Evolutionary conservation across 257 asterid species (phyloP).

Genomic region (Solanum tacnaense): DNA sequence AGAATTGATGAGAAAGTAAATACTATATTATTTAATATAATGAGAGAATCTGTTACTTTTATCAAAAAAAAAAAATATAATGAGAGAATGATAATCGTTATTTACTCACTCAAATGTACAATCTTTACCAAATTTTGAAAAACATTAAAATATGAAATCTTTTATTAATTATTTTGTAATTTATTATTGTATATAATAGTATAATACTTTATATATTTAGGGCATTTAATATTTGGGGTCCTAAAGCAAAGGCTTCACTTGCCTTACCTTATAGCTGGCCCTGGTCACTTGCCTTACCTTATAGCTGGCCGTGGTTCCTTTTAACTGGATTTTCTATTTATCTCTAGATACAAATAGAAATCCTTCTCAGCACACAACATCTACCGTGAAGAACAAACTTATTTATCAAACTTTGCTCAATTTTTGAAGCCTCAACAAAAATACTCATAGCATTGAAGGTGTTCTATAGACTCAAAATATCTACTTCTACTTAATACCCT

Average conservation of each 20-base stretch:
- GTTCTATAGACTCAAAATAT: neutral
- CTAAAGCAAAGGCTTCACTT: neutral
- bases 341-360: neutral
- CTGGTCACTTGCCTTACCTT: neutral
- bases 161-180: no score
- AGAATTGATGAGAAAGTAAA: neutral
- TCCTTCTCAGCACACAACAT: neutral
- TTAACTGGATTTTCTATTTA: neutral
- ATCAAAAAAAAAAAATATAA: no score
- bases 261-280: neutral
- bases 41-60: neutral
- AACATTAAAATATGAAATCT: no score
- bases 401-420: neutral
- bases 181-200: neutral
- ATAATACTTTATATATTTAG: neutral
- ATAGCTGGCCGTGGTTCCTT: neutral
- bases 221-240: neutral
- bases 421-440: neutral
- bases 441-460: neutral
- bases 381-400: neutral
- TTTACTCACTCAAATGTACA: no score
- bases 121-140: neutral
- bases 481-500: neutral
- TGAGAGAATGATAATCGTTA: no score
- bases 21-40: no score